Conservation (phyloP, 768 basidiomycete genomes). For the Serendipita vermifera region DNA sequence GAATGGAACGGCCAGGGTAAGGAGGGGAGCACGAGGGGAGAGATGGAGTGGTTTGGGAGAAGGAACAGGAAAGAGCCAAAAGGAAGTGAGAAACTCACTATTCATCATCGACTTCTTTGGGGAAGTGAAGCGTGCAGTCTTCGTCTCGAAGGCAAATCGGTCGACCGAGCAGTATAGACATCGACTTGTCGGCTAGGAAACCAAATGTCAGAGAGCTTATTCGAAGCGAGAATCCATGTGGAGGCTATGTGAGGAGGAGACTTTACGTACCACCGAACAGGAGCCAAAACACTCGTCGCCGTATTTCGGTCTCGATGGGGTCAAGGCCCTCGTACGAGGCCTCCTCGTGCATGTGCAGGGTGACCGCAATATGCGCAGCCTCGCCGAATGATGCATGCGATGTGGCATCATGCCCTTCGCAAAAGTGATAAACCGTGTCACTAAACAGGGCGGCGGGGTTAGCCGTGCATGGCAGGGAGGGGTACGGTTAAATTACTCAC, state of each 20-base stretch:
- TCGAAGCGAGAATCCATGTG: slow-evolving; percentile 11
- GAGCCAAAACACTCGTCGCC: slow-evolving; percentile 81
- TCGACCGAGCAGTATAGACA: slow-evolving; percentile 71
- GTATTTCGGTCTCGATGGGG: slow-evolving; percentile 76
- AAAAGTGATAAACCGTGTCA: slow-evolving; percentile 78
- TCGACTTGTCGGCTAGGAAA: slow-evolving; percentile 68
- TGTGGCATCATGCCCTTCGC: slow-evolving; percentile 76
- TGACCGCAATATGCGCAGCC: slow-evolving; percentile 70
- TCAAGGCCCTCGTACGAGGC: slow-evolving; percentile 67
- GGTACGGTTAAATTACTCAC: slow-evolving; percentile 33
- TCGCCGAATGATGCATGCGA: slow-evolving; percentile 82
- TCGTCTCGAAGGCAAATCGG: slow-evolving; percentile 81
- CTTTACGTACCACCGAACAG: slow-evolving; percentile 62
- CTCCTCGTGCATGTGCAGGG: slow-evolving; percentile 78
- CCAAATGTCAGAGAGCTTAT: slow-evolving; percentile 6
- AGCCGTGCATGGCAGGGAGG: not conserved
- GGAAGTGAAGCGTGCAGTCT: slow-evolving; percentile 81
- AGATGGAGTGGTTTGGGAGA: not conserved
- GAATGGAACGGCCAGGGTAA: not conserved
- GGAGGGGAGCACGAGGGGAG: not conserved
- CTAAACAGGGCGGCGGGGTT: slow-evolving; percentile 26
- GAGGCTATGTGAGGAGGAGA: slow-evolving; percentile 1
- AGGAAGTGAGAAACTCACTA: slow-evolving; percentile 42
- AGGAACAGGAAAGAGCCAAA: slow-evolving; percentile 7
- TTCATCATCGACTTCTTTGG: slow-evolving; percentile 79